Evolutionary conservation across 2,329 filamentous ascomycete species (phyloP).

Genomic region (Pseudofabraea citricarpa): DNA sequence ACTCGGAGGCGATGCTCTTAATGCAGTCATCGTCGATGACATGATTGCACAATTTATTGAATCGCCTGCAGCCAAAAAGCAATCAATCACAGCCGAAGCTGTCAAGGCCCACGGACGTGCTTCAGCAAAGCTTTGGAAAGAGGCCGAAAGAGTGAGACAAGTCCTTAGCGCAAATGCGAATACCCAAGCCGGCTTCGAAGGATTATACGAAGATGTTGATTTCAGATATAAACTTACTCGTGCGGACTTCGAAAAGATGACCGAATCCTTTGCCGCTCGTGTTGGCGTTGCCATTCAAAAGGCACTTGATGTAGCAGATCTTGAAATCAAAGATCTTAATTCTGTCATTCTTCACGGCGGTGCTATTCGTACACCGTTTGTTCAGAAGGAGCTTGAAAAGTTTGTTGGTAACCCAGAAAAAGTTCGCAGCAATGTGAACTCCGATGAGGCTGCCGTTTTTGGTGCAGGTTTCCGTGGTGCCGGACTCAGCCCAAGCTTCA

Average conservation of each 20-base stretch:
- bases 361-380: conserved; percentile 84
- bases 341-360: conserved; percentile 94
- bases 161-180: conserved; percentile 91
- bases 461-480: conserved; percentile 94
- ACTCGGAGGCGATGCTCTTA: conserved; percentile 85
- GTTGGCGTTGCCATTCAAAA: conserved; percentile 66
- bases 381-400: conserved; percentile 82
- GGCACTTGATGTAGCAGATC: conserved; percentile 67
- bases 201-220: conserved; percentile 84
- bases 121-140: conserved; percentile 87
- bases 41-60: conserved; percentile 78
- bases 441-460: conserved; percentile 93
- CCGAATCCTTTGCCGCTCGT: conserved; percentile 61
- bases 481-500: conserved; percentile 88
- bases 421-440: conserved; percentile 90
- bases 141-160: conserved; percentile 81
- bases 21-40: conserved; percentile 81
- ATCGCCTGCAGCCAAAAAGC: conserved; percentile 61
- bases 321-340: conserved; percentile 72
- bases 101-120: conserved; percentile 76
- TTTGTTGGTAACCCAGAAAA: conserved; percentile 69
- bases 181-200: conserved; percentile 76
- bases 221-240: conserved; percentile 88
- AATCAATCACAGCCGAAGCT: conserved; percentile 54
- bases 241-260: conserved; percentile 74